Evolutionary conservation across 2,329 filamentous ascomycete species (phyloP).

Genomic region (Herpotrichia juniperi): DNA sequence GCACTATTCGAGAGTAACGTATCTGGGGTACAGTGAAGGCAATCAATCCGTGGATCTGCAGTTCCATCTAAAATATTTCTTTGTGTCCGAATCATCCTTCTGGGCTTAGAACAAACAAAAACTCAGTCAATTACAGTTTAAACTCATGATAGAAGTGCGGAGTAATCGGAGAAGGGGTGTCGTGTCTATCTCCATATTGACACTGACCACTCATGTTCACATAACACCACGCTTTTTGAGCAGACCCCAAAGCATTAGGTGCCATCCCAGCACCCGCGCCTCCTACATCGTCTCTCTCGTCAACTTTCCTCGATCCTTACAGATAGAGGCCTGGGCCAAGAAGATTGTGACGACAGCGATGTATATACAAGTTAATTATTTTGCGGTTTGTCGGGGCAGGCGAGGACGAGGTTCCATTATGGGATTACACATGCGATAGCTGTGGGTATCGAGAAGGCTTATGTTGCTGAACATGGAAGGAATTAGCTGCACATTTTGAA

Average conservation of each 20-base stretch:
- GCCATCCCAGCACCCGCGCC: slow-evolving; percentile 32
- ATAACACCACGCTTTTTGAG: slow-evolving; percentile 44
- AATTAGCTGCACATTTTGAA: slow-evolving; percentile 47
- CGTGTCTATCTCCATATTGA: slow-evolving; percentile 50
- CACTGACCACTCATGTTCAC: slow-evolving; percentile 52
- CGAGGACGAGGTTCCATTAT: slow-evolving; percentile 45
- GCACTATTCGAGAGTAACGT: slow-evolving; percentile 51
- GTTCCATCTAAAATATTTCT: slow-evolving; percentile 43
- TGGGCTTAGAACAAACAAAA: slow-evolving; percentile 31
- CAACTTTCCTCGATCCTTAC: slow-evolving; percentile 22
- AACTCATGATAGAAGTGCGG: slow-evolving; percentile 49
- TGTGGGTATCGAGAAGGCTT: slow-evolving; percentile 49
- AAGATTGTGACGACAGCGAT: slow-evolving; percentile 26
- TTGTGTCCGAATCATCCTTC: slow-evolving; percentile 50
- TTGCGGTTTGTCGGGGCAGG: slow-evolving; percentile 46
- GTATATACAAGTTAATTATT: slow-evolving; percentile 41
- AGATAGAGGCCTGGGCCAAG: slow-evolving; percentile 30
- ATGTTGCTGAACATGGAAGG: slow-evolving; percentile 45
- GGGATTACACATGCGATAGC: slow-evolving; percentile 53
- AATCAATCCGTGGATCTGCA: slow-evolving; percentile 45
- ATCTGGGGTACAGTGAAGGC: slow-evolving; percentile 42
- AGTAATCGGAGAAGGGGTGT: slow-evolving; percentile 49
- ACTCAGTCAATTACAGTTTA: slow-evolving; percentile 40
- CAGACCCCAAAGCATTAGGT: slow-evolving; percentile 51
- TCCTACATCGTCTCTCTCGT: slow-evolving; percentile 37